These are phyloP conservation scores for Cardamine occulta DNA, from an alignment of 345 rosid species.

Conservation along the genomic window DNA sequence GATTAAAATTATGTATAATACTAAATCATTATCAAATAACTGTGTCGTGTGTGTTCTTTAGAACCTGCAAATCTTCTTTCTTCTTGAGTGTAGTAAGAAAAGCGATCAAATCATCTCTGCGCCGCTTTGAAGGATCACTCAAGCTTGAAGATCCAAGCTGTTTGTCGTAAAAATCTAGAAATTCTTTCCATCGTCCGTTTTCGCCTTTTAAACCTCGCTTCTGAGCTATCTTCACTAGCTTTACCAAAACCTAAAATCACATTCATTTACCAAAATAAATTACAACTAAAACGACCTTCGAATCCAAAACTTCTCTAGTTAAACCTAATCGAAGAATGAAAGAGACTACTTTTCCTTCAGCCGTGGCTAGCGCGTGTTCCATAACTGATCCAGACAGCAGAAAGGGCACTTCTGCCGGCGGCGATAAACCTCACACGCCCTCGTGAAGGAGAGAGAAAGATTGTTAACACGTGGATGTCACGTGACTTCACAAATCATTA, in stretches of 20 bases:
- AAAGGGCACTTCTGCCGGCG: not conserved
- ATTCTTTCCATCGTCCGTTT: slow-evolving; percentile 1
- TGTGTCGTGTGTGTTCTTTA: not conserved
- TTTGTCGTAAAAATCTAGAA: not conserved
- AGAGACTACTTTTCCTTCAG: not conserved
- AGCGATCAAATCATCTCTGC: slow-evolving; percentile 30
- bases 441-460: not conserved
- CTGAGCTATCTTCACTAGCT: not conserved
- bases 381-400: not conserved
- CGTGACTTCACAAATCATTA: not conserved
- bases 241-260: not conserved
- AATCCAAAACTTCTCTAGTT: not conserved
- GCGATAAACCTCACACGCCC: not conserved
- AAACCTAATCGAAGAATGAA: not conserved
- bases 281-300: not conserved
- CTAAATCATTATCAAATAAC: not conserved
- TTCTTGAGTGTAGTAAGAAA: slow-evolving; percentile 59
- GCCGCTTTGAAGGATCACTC: slow-evolving; percentile 1
- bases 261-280: no score
- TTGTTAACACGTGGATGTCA: not conserved
- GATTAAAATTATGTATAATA: not conserved
- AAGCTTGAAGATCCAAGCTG: not conserved
- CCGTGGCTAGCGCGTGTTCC: slow-evolving; percentile 4
- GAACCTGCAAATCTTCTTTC: slow-evolving; percentile 41
- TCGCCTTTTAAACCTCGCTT: not conserved